phyloP scores from a whole-genome alignment of 805 yeast species.

The Dipodascus geniculatus region DNA sequence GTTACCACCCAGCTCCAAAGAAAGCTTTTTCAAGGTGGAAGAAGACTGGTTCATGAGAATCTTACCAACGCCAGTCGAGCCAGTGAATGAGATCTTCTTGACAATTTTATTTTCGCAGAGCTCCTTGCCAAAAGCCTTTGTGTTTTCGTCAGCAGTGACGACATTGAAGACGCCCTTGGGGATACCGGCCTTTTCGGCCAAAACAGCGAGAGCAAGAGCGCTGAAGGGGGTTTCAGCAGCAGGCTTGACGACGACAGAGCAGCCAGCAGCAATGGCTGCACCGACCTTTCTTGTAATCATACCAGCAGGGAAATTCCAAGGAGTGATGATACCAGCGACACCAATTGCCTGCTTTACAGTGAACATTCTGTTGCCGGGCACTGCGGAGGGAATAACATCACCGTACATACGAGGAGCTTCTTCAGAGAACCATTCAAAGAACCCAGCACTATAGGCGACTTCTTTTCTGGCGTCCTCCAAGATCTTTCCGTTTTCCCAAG shows the following conservation, averaged over 20 bases:
- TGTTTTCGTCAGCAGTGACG: constrained; percentile 31
- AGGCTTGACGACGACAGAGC: constrained; percentile 67
- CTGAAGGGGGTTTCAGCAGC: constrained; percentile 66
- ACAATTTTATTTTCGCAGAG: constrained; percentile 45
- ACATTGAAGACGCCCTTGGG: constrained; percentile 62
- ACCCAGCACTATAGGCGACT: constrained; percentile 53
- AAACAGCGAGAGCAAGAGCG: constrained; percentile 53
- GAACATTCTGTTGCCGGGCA: constrained; percentile 36
- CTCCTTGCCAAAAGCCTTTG: constrained; percentile 38
- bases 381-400: constrained; percentile 48
- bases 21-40: constrained; percentile 53
- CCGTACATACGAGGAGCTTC: constrained; percentile 66
- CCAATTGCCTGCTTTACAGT: constrained; percentile 69
- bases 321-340: constrained; percentile 67
- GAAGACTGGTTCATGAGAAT: constrained; percentile 48
- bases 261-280: constrained; percentile 72
- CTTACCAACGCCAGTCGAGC: constrained; percentile 66
- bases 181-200: constrained; percentile 56
- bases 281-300: constrained; percentile 68
- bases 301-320: constrained; percentile 79
- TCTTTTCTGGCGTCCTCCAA: constrained; percentile 63
- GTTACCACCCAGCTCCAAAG: constrained; percentile 72
- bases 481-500: constrained; percentile 69
- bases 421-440: constrained; percentile 84
- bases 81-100: constrained; percentile 64